Evolutionary conservation across 768 basidiomycete genomes (phyloP).

Genomic region (Butyriboletus loyo): DNA sequence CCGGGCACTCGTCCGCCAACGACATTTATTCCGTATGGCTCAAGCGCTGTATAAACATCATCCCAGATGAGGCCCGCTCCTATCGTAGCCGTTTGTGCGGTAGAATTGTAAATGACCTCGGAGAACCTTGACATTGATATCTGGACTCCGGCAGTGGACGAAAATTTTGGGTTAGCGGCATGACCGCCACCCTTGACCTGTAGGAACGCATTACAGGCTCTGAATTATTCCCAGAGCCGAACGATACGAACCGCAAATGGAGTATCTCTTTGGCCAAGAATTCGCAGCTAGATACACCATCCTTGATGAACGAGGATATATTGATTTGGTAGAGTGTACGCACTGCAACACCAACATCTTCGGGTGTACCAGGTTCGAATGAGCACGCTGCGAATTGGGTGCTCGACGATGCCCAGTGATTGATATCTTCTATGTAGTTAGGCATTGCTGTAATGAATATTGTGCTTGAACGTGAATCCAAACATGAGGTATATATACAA

Average conservation of each 20-base stretch:
- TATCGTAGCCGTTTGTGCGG: slow-evolving; percentile 36
- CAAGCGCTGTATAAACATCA: slow-evolving; percentile 51
- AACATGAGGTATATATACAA: not conserved
- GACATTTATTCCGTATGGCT: slow-evolving; percentile 47
- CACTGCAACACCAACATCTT: slow-evolving; percentile 52
- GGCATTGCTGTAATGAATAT: slow-evolving; percentile 3
- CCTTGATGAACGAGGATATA: not conserved
- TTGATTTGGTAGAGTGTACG: not conserved
- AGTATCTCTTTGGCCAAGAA: slow-evolving; percentile 42
- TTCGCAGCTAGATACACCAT: slow-evolving; percentile 3
- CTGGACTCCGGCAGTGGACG: slow-evolving; percentile 55
- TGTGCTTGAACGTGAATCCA: not conserved
- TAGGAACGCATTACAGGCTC: too few relatives aligned
- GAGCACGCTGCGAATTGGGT: slow-evolving; percentile 46
- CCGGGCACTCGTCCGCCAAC: slow-evolving; percentile 53
- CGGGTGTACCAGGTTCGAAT: slow-evolving; percentile 54
- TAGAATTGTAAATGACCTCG: slow-evolving; percentile 35
- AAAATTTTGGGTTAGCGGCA: slow-evolving; percentile 49
- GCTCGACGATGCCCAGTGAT: slow-evolving; percentile 53
- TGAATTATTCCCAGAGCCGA: not conserved
- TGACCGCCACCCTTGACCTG: slow-evolving; percentile 67
- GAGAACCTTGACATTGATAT: slow-evolving; percentile 54
- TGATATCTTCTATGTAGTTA: slow-evolving; percentile 41
- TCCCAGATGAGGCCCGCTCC: slow-evolving; percentile 56
- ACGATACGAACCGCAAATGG: slow-evolving; percentile 22